phyloP scores from a whole-genome alignment of 2,329 filamentous ascomycete species.

The Ophiosphaerella korrae region DNA sequence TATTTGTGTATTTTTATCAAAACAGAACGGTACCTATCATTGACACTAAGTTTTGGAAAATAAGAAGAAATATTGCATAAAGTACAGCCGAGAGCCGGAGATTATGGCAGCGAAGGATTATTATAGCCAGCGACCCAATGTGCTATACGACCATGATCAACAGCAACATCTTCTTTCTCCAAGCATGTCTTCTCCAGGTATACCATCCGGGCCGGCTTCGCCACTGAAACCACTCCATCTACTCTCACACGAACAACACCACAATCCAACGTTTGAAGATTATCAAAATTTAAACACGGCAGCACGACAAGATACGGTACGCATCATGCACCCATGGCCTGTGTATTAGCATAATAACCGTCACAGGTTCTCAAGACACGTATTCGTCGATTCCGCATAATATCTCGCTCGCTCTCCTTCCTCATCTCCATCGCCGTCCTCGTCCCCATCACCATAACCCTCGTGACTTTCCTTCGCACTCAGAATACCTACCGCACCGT shows the following conservation, averaged over 20 bases:
- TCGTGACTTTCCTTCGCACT: constrained; percentile 47
- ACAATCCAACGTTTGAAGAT: constrained; percentile 13
- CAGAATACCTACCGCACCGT: constrained; percentile 33
- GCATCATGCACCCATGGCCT: not conserved
- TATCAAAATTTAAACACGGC: constrained; percentile 24
- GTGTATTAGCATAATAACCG: constrained; percentile 1
- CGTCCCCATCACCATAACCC: constrained; percentile 43
- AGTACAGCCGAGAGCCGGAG: not conserved
- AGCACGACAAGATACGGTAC: constrained; percentile 26
- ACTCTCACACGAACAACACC: constrained; percentile 9
- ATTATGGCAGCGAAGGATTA: constrained; percentile 21
- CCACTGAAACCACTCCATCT: constrained; percentile 24
- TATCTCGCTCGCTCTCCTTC: constrained; percentile 43
- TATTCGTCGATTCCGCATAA: constrained; percentile 46
- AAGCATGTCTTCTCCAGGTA: constrained; percentile 9
- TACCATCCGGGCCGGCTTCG: constrained; percentile 9
- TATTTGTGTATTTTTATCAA: not conserved
- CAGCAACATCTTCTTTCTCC: constrained; percentile 20
- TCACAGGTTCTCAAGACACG: constrained; percentile 41
- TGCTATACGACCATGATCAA: constrained; percentile 4
- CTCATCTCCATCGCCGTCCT: constrained; percentile 44
- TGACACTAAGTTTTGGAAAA: not conserved
- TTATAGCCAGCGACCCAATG: constrained; percentile 12
- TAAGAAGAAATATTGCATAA: not conserved
- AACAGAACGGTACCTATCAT: not conserved